Percentiles rank a stretch among this genome's conserved stretches.
Evolutionary conservation across 2,329 filamentous ascomycete species (phyloP).

Genomic region (Xylariales sp.): DNA sequence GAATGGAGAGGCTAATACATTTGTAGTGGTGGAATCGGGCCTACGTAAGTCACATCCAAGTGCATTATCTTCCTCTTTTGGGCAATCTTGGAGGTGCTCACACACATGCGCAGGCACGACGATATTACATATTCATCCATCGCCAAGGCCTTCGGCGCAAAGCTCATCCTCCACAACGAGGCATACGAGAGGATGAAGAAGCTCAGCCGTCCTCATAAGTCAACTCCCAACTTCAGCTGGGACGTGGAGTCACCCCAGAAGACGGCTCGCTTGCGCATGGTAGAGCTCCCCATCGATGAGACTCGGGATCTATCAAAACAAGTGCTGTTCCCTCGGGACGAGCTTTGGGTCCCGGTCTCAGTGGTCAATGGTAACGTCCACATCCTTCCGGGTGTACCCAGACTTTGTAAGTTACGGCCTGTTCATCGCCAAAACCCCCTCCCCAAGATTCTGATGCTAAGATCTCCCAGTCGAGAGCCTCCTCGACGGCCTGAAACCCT

Average conservation of each 20-base stretch:
- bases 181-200: constrained; percentile 80
- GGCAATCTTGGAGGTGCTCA: constrained; percentile 11
- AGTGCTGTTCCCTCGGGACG: constrained; percentile 72
- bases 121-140: constrained; percentile 97
- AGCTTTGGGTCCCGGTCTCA: constrained; percentile 85
- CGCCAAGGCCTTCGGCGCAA: constrained; percentile 78
- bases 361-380: constrained; percentile 92
- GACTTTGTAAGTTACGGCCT: constrained; percentile 54
- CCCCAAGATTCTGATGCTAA: background rate
- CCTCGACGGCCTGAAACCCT: constrained; percentile 70
- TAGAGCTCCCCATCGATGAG: constrained; percentile 75
- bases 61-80: no score
- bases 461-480: constrained; percentile 59
- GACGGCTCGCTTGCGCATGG: constrained; percentile 85
- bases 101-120: constrained; percentile 65
- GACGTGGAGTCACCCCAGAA: constrained; percentile 73
- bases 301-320: constrained; percentile 62
- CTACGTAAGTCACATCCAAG: constrained; percentile 63
- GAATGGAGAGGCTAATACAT: constrained; percentile 13
- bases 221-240: constrained; percentile 77
- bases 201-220: constrained; percentile 69
- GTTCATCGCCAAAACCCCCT: background rate
- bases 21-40: constrained; percentile 80
- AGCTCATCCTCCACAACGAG: constrained; percentile 71
- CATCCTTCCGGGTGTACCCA: constrained; percentile 85